Evolutionary conservation across 2,329 filamentous ascomycete species (phyloP).

Genomic region (Aspergillus fumigatus): DNA sequence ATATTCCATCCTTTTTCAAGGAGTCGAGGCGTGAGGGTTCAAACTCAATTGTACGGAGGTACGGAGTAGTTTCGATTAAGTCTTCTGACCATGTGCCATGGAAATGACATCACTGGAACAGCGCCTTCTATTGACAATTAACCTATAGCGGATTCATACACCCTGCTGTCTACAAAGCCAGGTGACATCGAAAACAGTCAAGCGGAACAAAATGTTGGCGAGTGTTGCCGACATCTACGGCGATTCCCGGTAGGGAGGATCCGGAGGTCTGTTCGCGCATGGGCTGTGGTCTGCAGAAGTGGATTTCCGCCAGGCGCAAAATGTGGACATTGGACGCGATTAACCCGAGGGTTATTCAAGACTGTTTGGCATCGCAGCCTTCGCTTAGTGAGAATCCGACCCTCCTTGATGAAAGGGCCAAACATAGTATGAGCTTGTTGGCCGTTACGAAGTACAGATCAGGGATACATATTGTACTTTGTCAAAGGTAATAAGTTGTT

Average conservation of each 20-base stretch:
- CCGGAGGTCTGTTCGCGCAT: neutral
- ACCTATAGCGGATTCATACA: too few relatives aligned
- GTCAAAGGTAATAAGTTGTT: neutral
- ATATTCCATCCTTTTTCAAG: neutral
- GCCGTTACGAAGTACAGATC: neutral
- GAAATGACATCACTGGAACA: neutral
- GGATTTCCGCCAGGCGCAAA: neutral
- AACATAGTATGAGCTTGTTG: too few relatives aligned
- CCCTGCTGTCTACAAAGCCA: neutral
- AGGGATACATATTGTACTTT: neutral
- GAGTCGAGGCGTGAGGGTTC: neutral
- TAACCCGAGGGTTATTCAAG: neutral
- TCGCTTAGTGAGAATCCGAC: neutral
- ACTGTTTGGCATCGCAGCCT: neutral
- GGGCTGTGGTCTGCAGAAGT: neutral
- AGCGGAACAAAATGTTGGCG: neutral
- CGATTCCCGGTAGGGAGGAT: neutral
- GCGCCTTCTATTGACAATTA: too few relatives aligned
- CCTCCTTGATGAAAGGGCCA: neutral
- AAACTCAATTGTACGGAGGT: neutral
- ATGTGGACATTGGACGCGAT: neutral
- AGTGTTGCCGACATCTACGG: neutral
- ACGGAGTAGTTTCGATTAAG: neutral
- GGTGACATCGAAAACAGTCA: neutral
- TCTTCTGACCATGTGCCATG: neutral